Evolutionary conservation across 345 rosid species (phyloP).

Genomic region (Diplotaxis tenuifolia): DNA sequence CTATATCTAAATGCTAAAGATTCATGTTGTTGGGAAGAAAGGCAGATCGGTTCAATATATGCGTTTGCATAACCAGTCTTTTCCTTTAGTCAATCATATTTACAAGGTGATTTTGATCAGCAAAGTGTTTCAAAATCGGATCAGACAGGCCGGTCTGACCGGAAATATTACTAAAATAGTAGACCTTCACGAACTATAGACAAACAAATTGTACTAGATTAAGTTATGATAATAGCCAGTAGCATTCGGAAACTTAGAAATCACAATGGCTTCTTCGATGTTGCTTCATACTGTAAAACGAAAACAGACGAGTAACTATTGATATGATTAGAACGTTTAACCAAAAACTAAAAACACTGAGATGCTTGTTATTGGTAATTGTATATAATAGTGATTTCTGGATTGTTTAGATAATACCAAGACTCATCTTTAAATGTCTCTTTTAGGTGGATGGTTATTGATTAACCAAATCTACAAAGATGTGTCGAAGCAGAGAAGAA

Average conservation of each 20-base stretch:
- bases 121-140: too few species aligned
- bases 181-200: background rate
- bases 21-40: background rate
- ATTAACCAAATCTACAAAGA: conserved; percentile 24
- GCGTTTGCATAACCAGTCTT: background rate
- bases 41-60: background rate
- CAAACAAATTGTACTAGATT: background rate
- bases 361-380: too few species aligned
- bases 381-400: too few species aligned
- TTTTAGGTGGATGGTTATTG: conserved; percentile 25
- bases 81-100: too few species aligned
- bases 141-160: too few species aligned
- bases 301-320: background rate
- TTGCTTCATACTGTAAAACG: background rate
- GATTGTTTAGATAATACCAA: background rate
- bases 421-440: conserved; percentile 16
- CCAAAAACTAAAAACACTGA: background rate
- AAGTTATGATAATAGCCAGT: background rate
- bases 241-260: background rate
- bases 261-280: background rate
- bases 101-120: too few species aligned
- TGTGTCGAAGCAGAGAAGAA: conserved; percentile 2
- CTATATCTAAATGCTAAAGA: background rate
- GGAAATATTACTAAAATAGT: background rate
- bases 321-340: background rate